phyloP scores from a whole-genome alignment of 208 protist genomes.

The Trypanosoma brucei region DNA sequence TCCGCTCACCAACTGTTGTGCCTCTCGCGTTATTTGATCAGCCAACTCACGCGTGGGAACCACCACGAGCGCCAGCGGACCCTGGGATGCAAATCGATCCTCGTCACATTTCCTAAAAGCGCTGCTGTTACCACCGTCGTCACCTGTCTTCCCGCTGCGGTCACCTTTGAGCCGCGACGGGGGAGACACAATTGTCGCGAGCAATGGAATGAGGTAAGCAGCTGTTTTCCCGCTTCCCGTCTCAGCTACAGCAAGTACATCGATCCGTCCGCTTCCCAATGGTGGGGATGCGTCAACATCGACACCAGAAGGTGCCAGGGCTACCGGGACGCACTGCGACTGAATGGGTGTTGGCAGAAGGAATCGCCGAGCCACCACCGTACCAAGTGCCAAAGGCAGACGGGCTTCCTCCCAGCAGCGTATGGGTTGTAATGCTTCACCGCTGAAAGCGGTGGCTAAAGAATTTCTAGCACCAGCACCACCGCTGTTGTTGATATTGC shows the following conservation, averaged over 20 bases:
- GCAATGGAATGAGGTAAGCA: constrained; percentile 87
- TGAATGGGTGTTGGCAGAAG: constrained; percentile 73
- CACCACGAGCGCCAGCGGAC: constrained; percentile 83
- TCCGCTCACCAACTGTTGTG: constrained; percentile 11
- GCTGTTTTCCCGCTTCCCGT: constrained; percentile 94
- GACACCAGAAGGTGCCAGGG: constrained; percentile 8
- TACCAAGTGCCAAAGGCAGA: constrained; percentile 57
- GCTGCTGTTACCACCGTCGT: background rate
- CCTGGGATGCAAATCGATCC: constrained; percentile 49
- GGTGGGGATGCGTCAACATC: constrained; percentile 2
- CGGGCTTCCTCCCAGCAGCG: constrained; percentile 81
- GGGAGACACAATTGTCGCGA: constrained; percentile 57
- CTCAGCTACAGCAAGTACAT: constrained; percentile 87
- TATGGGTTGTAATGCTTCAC: constrained; percentile 27
- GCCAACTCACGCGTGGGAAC: constrained; percentile 93
- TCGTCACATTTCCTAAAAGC: constrained; percentile 24
- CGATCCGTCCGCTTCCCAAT: constrained; percentile 28
- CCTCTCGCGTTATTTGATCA: constrained; percentile 75
- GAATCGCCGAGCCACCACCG: constrained; percentile 38
- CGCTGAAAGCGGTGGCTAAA: background rate
- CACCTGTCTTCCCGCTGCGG: background rate
- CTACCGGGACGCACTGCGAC: constrained; percentile 69
- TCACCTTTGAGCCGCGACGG: constrained; percentile 31
- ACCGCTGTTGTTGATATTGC: background rate
- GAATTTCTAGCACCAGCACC: background rate